Evolutionary conservation across 345 rosid species (phyloP).

Genomic region (Atalantia buxifolia): DNA sequence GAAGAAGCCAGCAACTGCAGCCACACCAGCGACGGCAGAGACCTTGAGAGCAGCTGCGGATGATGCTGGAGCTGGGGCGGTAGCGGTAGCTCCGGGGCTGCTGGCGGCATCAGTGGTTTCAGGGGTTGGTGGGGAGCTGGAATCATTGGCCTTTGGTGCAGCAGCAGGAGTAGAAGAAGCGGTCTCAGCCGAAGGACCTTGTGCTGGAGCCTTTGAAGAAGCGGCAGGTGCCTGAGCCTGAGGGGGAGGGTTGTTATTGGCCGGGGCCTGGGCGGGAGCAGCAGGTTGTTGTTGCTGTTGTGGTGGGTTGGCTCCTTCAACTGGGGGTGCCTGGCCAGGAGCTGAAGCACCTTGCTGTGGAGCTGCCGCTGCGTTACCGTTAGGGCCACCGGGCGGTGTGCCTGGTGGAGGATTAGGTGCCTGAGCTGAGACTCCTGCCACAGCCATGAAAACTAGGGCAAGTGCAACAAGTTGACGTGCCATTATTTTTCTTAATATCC

Average conservation of each 20-base stretch:
- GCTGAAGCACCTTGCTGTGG: neutral
- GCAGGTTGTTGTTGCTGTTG: neutral
- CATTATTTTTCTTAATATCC: neutral
- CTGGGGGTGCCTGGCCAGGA: neutral
- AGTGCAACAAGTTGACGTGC: neutral
- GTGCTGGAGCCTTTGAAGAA: neutral
- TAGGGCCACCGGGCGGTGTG: too few relatives aligned
- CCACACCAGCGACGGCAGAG: conserved; percentile 15
- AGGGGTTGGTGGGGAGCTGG: conserved; percentile 25
- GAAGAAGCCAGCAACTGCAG: conserved; percentile 11
- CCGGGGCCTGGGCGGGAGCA: conserved; percentile 13
- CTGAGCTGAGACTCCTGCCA: conserved; percentile 34
- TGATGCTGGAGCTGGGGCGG: neutral
- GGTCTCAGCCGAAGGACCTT: neutral
- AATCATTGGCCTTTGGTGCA: neutral
- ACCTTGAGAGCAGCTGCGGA: conserved; percentile 8
- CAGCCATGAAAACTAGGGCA: conserved; percentile 13
- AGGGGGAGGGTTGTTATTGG: neutral
- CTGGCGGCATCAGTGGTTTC: neutral
- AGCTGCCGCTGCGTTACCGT: neutral
- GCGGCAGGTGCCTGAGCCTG: neutral
- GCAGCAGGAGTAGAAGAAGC: conserved; percentile 22
- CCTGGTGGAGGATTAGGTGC: conserved; percentile 17
- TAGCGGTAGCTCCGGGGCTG: conserved; percentile 11
- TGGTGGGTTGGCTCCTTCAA: neutral